phyloP scores from a whole-genome alignment of 805 yeast genomes.

The Starmerella apis region DNA sequence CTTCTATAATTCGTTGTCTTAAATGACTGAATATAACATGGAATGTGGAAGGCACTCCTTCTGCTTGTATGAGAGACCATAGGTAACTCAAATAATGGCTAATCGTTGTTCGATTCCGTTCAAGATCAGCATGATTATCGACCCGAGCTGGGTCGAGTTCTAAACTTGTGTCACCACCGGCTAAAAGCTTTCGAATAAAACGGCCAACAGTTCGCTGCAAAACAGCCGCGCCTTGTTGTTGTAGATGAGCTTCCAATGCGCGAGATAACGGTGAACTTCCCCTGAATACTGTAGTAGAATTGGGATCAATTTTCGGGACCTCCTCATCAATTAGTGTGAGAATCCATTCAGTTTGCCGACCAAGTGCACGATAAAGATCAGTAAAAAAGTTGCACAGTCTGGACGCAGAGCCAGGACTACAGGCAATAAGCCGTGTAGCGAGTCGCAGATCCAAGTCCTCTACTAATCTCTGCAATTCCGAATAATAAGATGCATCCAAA shows the following conservation, averaged over 20 bases:
- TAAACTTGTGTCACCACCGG: constrained; percentile 41
- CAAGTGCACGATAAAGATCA: constrained; percentile 64
- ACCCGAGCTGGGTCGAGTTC: constrained; percentile 73
- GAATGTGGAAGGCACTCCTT: constrained; percentile 25
- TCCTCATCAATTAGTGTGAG: constrained; percentile 58
- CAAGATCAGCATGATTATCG: constrained; percentile 34
- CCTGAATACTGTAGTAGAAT: constrained; percentile 59
- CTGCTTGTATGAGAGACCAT: constrained; percentile 23
- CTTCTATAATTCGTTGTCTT: constrained; percentile 10
- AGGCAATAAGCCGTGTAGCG: constrained; percentile 34
- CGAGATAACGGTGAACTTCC: constrained; percentile 78
- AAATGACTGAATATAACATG: constrained; percentile 21
- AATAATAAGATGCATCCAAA: constrained; percentile 50
- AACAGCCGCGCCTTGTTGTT: constrained; percentile 69
- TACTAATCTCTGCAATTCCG: constrained; percentile 52
- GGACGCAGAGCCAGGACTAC: constrained; percentile 10
- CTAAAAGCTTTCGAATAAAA: constrained; percentile 47
- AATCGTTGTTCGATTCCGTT: constrained; percentile 41
- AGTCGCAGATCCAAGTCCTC: constrained; percentile 27
- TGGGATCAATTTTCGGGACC: constrained; percentile 30
- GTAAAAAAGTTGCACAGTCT: constrained; percentile 37
- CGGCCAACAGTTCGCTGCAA: constrained; percentile 61
- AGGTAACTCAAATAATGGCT: constrained; percentile 32
- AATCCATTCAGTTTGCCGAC: constrained; percentile 64
- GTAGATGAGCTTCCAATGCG: constrained; percentile 64